These are phyloP conservation scores for Xylaria palmicola DNA, from an alignment of 495 filamentous ascomycete species.

Conservation along the genomic window DNA sequence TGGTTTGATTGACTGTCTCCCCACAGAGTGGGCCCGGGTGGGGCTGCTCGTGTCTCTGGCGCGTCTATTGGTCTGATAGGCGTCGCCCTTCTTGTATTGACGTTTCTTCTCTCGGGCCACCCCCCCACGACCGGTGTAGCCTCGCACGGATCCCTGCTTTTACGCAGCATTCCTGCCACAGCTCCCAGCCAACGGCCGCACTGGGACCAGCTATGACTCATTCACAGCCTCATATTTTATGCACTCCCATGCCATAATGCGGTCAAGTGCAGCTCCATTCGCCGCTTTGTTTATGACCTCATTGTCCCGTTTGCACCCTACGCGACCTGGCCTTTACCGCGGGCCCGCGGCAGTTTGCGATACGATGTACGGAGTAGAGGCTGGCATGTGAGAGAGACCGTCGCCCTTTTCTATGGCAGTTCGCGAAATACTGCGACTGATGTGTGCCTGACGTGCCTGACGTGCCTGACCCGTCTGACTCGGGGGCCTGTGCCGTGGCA, in stretches of 20 bases:
- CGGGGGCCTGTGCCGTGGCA: background rate
- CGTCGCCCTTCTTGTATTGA: slow-evolving; percentile 2
- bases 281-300: background rate
- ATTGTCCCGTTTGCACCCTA: background rate
- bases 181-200: slow-evolving; percentile 8
- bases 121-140: slow-evolving; percentile 1
- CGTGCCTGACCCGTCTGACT: background rate
- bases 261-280: slow-evolving; percentile 1
- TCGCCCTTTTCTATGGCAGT: too few species aligned
- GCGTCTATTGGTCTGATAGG: slow-evolving; percentile 7
- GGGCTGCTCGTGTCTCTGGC: background rate
- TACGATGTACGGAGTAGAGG: background rate
- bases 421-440: background rate
- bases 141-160: slow-evolving; percentile 11
- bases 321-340: too few species aligned
- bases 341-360: too few species aligned
- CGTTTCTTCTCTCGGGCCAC: slow-evolving; percentile 14
- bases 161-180: slow-evolving; percentile 4
- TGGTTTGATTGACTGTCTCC: slow-evolving; percentile 28
- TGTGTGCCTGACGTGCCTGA: too few species aligned
- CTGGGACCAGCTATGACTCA: slow-evolving; percentile 16
- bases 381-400: too few species aligned
- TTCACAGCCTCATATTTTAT: slow-evolving; percentile 16
- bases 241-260: slow-evolving; percentile 9
- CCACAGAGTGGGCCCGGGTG: slow-evolving; percentile 19